phyloP scores from a whole-genome alignment of 306 rosid species.

The Gastrolobium bilobum region DNA sequence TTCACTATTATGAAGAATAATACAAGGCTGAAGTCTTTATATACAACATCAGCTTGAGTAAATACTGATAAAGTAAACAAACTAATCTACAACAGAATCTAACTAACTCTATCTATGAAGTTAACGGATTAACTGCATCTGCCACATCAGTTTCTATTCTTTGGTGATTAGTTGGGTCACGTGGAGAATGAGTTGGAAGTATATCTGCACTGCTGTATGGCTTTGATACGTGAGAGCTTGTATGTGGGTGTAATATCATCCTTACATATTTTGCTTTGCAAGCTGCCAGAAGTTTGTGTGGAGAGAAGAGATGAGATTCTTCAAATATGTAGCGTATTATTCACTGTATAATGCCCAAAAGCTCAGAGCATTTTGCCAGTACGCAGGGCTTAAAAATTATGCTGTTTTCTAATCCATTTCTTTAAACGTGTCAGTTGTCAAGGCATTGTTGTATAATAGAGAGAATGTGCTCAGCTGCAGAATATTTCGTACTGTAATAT shows the following conservation, averaged over 20 bases:
- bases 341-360: background rate
- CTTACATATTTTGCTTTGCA: constrained; percentile 92
- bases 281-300: constrained; percentile 87
- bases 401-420: background rate
- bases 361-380: constrained; percentile 22
- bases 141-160: no score
- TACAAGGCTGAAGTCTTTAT: no score
- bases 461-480: constrained; percentile 22
- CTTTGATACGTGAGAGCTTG: no score
- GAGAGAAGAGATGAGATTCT: constrained; percentile 73
- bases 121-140: no score
- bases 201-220: no score
- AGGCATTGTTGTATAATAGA: background rate
- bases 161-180: no score
- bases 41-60: no score
- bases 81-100: no score
- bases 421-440: background rate
- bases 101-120: no score
- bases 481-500: constrained; percentile 14
- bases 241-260: constrained; percentile 43
- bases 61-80: no score
- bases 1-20: no score
- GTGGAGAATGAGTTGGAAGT: no score
- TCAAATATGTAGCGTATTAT: constrained; percentile 13
- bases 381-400: constrained; percentile 1